A percentile compares a stretch with the other conserved stretches of the same genome.
Conservation (phyloP, 2,329 filamentous ascomycete species). For the Nemania serpens region DNA sequence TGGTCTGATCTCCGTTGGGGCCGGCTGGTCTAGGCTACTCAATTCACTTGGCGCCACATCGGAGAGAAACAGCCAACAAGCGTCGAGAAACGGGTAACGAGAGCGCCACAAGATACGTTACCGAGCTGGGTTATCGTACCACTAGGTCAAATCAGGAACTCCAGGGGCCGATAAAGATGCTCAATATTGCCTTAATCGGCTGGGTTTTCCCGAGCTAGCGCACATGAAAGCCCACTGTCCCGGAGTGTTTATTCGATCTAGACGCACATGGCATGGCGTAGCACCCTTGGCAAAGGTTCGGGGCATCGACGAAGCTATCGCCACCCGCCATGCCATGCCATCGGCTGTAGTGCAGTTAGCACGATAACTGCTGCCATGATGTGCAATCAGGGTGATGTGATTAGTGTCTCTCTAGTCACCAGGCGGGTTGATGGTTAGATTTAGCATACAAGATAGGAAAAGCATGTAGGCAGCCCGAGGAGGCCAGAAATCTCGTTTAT, state of each 20-base stretch:
- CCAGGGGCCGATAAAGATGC: not conserved
- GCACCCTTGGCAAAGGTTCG: not conserved
- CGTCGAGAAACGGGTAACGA: not conserved
- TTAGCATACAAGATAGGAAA: not conserved
- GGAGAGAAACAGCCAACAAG: conserved; percentile 13
- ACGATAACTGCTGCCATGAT: not conserved
- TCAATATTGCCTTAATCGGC: not conserved
- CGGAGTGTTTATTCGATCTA: not conserved
- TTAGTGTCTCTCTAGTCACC: no score
- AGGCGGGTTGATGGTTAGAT: not conserved
- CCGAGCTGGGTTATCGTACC: not conserved
- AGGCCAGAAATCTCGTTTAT: no score
- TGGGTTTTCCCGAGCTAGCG: not conserved
- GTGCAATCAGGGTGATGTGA: not conserved
- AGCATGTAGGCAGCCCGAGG: no score
- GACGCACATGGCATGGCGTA: not conserved
- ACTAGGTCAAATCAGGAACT: conserved; percentile 1
- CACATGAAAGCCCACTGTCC: not conserved
- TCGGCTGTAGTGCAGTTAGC: not conserved
- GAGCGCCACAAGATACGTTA: conserved; percentile 6
- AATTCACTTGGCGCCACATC: conserved; percentile 9
- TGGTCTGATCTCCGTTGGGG: not conserved
- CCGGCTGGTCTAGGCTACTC: conserved; percentile 10
- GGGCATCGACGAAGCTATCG: conserved; percentile 5
- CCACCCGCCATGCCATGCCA: no score